A percentile compares a stretch with the other conserved stretches of the same genome.
Conservation (phyloP, 192 early-diverging fungal species). For the Thamnidium elegans region DNA sequence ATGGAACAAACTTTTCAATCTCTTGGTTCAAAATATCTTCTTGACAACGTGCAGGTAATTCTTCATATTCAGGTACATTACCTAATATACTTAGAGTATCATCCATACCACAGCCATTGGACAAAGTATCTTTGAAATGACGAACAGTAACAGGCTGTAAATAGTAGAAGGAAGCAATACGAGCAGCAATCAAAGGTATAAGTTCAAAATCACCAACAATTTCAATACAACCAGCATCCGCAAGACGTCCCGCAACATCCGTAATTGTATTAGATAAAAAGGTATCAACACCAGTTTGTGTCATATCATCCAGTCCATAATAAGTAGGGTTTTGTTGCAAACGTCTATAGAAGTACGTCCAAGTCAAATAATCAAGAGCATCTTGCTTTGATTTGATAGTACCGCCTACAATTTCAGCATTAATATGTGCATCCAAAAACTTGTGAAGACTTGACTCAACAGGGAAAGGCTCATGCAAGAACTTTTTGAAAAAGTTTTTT, state of each 20-base stretch:
- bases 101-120: constrained; percentile 45
- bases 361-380: constrained; percentile 91
- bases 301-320: constrained; percentile 82
- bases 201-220: constrained; percentile 65
- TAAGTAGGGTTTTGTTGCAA: constrained; percentile 93
- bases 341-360: constrained; percentile 95
- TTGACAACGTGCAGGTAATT: constrained; percentile 92
- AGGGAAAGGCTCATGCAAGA: constrained; percentile 94
- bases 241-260: constrained; percentile 65
- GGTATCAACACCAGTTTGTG: constrained; percentile 61
- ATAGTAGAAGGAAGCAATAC: constrained; percentile 91
- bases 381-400: constrained; percentile 90
- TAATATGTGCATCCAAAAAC: constrained; percentile 83
- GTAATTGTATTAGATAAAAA: constrained; percentile 84
- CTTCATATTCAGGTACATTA: constrained; percentile 84
- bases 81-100: constrained; percentile 75
- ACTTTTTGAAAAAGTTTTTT: constrained; percentile 98
- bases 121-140: constrained; percentile 60
- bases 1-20: constrained; percentile 70
- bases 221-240: constrained; percentile 69
- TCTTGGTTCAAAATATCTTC: constrained; percentile 90
- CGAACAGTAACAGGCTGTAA: constrained; percentile 79
- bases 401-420: constrained; percentile 89
- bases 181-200: constrained; percentile 69
- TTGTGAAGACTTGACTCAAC: constrained; percentile 80